phyloP scores from a whole-genome alignment of 192 early-diverging fungal genomes.

The Phlyctochytrium planicorne region DNA sequence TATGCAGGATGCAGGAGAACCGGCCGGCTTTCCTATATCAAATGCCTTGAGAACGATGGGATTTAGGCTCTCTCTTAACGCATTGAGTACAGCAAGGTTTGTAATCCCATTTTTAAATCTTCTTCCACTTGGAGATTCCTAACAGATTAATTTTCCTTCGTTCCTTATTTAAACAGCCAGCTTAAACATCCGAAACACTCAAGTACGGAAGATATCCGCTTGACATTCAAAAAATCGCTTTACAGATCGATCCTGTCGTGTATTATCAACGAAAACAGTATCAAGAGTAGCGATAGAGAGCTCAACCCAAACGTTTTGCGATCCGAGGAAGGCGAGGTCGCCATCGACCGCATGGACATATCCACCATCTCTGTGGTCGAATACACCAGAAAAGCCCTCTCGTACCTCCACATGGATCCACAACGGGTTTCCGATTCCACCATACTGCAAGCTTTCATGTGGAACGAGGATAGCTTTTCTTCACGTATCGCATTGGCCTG shows the following conservation, averaged over 20 bases:
- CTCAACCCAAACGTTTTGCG: background rate
- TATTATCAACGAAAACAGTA: too few species aligned
- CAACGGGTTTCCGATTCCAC: background rate
- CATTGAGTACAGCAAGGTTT: background rate
- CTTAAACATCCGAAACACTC: too few species aligned
- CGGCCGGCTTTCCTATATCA: background rate
- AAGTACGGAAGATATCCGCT: too few species aligned
- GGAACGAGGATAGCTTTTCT: background rate
- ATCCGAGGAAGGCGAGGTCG: background rate
- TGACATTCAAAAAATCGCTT: background rate
- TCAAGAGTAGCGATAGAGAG: background rate
- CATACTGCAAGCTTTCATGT: background rate
- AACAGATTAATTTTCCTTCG: too few species aligned
- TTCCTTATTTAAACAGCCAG: too few species aligned
- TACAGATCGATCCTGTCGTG: background rate
- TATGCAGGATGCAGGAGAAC: background rate
- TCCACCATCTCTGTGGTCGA: background rate
- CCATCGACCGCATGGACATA: background rate
- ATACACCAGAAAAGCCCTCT: background rate
- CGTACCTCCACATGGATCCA: background rate
- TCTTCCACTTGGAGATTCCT: too few species aligned
- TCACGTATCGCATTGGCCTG: background rate
- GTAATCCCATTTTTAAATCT: too few species aligned
- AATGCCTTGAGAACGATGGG: background rate
- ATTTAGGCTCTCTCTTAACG: background rate